Percentiles rank a stretch among this genome's conserved stretches.
phyloP scores from a whole-genome alignment of 306 rosid genomes.

The Glycyrrhiza uralensis region DNA sequence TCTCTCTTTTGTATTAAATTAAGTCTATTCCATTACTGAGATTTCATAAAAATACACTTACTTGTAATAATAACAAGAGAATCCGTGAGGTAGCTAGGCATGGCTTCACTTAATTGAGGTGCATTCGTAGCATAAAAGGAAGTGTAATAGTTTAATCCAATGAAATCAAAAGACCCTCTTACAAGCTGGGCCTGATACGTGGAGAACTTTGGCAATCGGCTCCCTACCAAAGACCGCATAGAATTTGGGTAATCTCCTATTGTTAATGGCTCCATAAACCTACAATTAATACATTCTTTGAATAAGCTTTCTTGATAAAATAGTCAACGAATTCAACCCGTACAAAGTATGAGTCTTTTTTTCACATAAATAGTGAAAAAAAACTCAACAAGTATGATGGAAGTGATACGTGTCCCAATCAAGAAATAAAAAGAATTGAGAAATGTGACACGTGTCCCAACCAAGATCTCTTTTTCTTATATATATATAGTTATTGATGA shows the following conservation, averaged over 20 bases:
- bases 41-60: neutral
- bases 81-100: slow-evolving; percentile 11
- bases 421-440: no score
- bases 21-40: neutral
- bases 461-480: no score
- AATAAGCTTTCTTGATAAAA: neutral
- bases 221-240: slow-evolving; percentile 17
- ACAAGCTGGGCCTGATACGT: neutral
- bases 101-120: neutral
- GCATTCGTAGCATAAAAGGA: slow-evolving; percentile 20
- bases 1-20: no score
- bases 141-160: slow-evolving; percentile 33
- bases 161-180: slow-evolving; percentile 27
- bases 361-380: no score
- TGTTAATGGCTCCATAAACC: slow-evolving; percentile 31
- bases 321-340: no score
- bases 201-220: slow-evolving; percentile 24
- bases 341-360: no score
- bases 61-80: slow-evolving; percentile 1
- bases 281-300: neutral
- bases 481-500: no score
- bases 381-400: no score
- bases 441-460: no score
- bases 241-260: slow-evolving; percentile 16
- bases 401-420: no score